These are phyloP conservation scores for Alternaria panax DNA, from an alignment of 2,329 filamentous ascomycete genomes.

Conservation along the genomic window DNA sequence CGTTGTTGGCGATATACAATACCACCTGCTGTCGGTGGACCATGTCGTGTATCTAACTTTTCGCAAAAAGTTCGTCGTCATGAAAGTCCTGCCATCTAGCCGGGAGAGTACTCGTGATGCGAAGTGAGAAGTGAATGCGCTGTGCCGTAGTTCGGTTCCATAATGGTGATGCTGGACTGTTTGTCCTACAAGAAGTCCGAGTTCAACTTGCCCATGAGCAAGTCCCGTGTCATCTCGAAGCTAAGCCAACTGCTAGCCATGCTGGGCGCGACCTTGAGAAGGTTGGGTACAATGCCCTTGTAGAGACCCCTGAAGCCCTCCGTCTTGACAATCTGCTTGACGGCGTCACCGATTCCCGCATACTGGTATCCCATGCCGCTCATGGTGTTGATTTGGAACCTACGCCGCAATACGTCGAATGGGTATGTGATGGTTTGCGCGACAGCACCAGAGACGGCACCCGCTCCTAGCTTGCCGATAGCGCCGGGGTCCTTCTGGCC, in stretches of 20 bases:
- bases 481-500: constrained; percentile 84
- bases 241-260: constrained; percentile 99
- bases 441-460: constrained; percentile 92
- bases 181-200: constrained; percentile 39
- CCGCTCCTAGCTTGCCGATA: constrained; percentile 82
- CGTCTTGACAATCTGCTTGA: constrained; percentile 79
- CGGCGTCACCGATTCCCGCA: constrained; percentile 82
- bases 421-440: constrained; percentile 98
- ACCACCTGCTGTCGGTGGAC: neutral
- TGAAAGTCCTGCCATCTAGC: constrained; percentile 5
- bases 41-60: neutral
- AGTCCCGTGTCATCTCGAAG: constrained; percentile 92
- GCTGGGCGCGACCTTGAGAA: constrained; percentile 95
- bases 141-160: neutral
- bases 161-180: neutral
- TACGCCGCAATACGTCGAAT: constrained; percentile 90
- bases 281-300: constrained; percentile 93
- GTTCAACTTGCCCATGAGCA: constrained; percentile 65
- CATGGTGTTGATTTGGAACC: constrained; percentile 99
- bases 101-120: constrained; percentile 10
- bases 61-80: neutral
- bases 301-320: constrained; percentile 89
- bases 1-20: constrained; percentile 18
- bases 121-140: neutral
- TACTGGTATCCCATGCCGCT: constrained; percentile 97